Evolutionary conservation across 31 red algal species (phyloP).

Genomic region (Endocladia muricata): DNA sequence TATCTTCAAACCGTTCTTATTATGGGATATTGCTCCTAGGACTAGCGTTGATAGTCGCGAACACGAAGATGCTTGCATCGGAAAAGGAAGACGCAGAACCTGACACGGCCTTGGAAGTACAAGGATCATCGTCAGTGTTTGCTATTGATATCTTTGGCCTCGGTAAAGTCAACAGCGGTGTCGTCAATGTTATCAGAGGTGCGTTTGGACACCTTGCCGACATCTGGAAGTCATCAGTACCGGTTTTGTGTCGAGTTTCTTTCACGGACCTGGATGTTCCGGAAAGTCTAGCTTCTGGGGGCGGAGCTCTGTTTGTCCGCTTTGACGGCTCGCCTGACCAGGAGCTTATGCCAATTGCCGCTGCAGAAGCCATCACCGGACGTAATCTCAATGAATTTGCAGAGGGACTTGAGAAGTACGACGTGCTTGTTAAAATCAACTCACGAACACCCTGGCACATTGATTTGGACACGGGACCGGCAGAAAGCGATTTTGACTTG

Average conservation of each 20-base stretch:
- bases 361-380: slow-evolving; percentile 35
- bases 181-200: neutral
- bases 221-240: slow-evolving; percentile 23
- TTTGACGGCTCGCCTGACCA: slow-evolving; percentile 28
- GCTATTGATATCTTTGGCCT: no score
- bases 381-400: slow-evolving; percentile 20
- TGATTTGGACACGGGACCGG: slow-evolving; percentile 4
- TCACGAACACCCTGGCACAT: slow-evolving; percentile 41
- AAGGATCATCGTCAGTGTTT: no score
- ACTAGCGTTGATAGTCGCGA: no score
- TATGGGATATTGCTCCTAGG: no score
- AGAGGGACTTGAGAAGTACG: slow-evolving; percentile 20
- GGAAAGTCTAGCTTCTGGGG: slow-evolving; percentile 23
- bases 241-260: slow-evolving; percentile 1
- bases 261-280: slow-evolving; percentile 30
- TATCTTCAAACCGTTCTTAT: no score
- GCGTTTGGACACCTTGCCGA: slow-evolving; percentile 6
- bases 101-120: no score
- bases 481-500: slow-evolving; percentile 25
- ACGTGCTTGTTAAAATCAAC: slow-evolving; percentile 48
- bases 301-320: slow-evolving; percentile 29
- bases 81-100: no score
- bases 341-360: slow-evolving; percentile 35
- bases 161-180: neutral
- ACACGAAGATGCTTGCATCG: no score